Conservation (phyloP, 2,329 filamentous ascomycete genomes). For the Nemania sp. region DNA sequence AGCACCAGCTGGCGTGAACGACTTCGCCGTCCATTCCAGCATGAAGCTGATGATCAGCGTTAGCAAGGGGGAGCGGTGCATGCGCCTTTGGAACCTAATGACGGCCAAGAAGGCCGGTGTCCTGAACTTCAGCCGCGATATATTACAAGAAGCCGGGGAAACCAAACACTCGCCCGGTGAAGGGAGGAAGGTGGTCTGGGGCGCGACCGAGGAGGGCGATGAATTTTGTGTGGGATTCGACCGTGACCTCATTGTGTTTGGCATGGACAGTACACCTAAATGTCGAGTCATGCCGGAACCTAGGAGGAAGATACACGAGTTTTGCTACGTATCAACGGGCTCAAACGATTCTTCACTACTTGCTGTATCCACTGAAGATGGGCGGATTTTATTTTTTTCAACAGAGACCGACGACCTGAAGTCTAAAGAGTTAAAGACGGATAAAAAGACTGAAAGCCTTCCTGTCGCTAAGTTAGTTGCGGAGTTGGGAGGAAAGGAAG, state of each 20-base stretch:
- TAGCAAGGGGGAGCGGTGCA: slow-evolving; percentile 87
- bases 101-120: slow-evolving; percentile 96
- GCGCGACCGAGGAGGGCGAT: slow-evolving; percentile 73
- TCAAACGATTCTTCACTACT: slow-evolving; percentile 68
- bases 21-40: slow-evolving; percentile 94
- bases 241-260: slow-evolving; percentile 84
- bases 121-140: slow-evolving; percentile 81
- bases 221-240: slow-evolving; percentile 94
- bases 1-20: slow-evolving; percentile 88
- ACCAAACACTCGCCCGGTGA: slow-evolving; percentile 82
- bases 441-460: slow-evolving; percentile 56
- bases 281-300: slow-evolving; percentile 77
- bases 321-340: slow-evolving; percentile 74
- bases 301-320: slow-evolving; percentile 84
- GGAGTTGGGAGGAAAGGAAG: slow-evolving; percentile 80
- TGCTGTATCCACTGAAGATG: slow-evolving; percentile 89
- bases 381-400: slow-evolving; percentile 84
- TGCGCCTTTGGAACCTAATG: slow-evolving; percentile 96
- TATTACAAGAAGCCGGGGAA: slow-evolving; percentile 82
- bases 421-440: slow-evolving; percentile 54
- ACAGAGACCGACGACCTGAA: slow-evolving; percentile 66
- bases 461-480: slow-evolving; percentile 75
- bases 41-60: slow-evolving; percentile 98
- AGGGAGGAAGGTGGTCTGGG: slow-evolving; percentile 85
- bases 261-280: slow-evolving; percentile 85